Evolutionary conservation across 2,329 filamentous ascomycete genomes (phyloP), one percentile per base, ranked within the genome.

Genomic region (Colletotrichum tamarilloi): DNA sequence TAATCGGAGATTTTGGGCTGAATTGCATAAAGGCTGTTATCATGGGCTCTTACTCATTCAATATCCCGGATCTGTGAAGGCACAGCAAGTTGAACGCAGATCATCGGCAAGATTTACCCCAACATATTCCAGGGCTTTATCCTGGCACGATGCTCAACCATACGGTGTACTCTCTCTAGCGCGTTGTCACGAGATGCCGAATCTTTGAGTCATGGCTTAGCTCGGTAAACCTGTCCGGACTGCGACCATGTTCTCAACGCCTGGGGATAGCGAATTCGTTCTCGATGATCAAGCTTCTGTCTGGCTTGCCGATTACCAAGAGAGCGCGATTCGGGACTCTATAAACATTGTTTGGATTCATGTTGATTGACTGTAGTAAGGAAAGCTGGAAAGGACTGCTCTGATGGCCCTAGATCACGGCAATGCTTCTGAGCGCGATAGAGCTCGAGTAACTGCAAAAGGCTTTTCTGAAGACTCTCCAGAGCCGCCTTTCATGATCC

Each of bases 281-380:
- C 4, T 49, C 19, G 8, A 49, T 11, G 7, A 49, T 22, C 19
- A 49, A 49, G 11, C 2, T 42, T 42, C 16, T 16, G 1, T 42
- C 16, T 6, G 14, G 16, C 38, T 19, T 19, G 6, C 16, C 14
- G 38, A 42, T 42, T 19, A 2, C 7, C 38, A 42, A 42, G 38
- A 42, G 38, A 42, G 38, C 19, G 38, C 6, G 4, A 3, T 2
- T 4, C 1, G 16, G 7, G 6, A 1, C 38, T 19, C 4, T 8
- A 9, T 0, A 2, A 9, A 8, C 4, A 19, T n/a, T 5, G 1
- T 22, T 7, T 4, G 2, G 9, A n/a, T n/a, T 19, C 7, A 22
- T 49, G 1, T 9, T 4, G 3, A 11, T 49, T 22, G 7, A 19
- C 19, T 49, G 11, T 8, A 3, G 42, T 22, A 19, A 49, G 1